phyloP scores from a whole-genome alignment of 768 basidiomycete genomes.

The Termitomyces sp. region DNA sequence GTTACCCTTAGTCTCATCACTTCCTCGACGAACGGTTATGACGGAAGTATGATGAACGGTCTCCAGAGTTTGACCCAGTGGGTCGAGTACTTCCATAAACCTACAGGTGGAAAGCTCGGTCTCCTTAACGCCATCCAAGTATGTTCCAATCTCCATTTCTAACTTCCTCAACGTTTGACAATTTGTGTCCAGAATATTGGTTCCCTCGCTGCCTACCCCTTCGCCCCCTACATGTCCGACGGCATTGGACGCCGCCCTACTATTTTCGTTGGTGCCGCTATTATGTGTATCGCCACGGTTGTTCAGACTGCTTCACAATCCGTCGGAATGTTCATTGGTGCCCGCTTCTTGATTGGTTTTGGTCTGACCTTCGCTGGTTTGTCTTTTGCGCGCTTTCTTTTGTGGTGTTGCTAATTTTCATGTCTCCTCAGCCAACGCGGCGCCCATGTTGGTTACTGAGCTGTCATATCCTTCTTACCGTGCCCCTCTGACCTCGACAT shows the following conservation, averaged over 20 bases:
- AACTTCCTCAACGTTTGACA: background rate
- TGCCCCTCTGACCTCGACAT: constrained; percentile 68
- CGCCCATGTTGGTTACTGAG: constrained; percentile 82
- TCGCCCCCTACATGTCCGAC: constrained; percentile 69
- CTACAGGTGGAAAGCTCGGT: constrained; percentile 53
- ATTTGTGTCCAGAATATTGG: constrained; percentile 54
- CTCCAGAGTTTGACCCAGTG: constrained; percentile 65
- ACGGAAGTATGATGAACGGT: constrained; percentile 79
- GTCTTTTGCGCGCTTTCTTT: constrained; percentile 5
- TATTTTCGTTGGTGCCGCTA: constrained; percentile 62
- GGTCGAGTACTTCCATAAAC: constrained; percentile 54
- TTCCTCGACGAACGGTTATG: constrained; percentile 71
- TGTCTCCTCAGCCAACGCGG: constrained; percentile 50
- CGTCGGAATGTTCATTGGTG: constrained; percentile 75
- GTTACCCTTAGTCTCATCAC: constrained; percentile 51
- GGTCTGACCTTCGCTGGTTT: constrained; percentile 65
- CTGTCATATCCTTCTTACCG: constrained; percentile 83
- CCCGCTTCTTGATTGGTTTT: constrained; percentile 75
- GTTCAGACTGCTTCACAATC: constrained; percentile 69
- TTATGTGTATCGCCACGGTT: constrained; percentile 65
- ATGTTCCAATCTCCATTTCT: constrained; percentile 12
- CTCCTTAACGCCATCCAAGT: constrained; percentile 74
- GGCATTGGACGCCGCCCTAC: constrained; percentile 61
- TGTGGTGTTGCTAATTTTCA: background rate
- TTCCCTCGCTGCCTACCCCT: constrained; percentile 57